Evolutionary conservation across 768 basidiomycete genomes (phyloP).

Genomic region (Pseudohyphozyma bogoriensis): DNA sequence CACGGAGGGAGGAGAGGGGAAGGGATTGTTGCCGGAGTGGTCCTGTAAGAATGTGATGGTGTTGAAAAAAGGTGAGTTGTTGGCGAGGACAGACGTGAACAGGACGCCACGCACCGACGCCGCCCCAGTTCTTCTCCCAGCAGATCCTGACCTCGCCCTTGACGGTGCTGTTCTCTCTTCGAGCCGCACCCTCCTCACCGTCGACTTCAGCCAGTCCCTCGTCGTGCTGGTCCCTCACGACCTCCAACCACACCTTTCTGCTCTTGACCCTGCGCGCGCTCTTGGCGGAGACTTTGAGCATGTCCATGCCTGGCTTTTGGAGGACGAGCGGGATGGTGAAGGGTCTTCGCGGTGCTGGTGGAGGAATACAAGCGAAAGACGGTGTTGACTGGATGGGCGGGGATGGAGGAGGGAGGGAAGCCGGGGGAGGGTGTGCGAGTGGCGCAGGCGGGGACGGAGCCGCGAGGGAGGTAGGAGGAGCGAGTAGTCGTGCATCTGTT

Average conservation of each 20-base stretch:
- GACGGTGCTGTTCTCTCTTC: conserved; percentile 1
- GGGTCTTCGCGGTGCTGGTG: background rate
- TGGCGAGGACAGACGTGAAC: background rate
- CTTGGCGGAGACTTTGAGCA: conserved; percentile 29
- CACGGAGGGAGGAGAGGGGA: conserved; percentile 17
- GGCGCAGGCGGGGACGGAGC: too few species aligned
- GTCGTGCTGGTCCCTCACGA: conserved; percentile 5
- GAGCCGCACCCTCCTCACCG: conserved; percentile 7
- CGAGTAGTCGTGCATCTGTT: too few species aligned
- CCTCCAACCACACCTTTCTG: conserved; percentile 21
- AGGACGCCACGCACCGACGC: background rate
- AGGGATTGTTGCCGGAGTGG: conserved; percentile 7
- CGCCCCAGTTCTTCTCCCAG: conserved; percentile 26
- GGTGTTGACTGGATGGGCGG: too few species aligned
- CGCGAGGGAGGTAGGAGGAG: too few species aligned
- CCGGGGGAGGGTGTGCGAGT: background rate
- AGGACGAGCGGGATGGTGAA: conserved; percentile 18
- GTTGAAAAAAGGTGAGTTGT: background rate
- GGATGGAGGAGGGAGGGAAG: background rate
- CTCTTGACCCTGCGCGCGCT: conserved; percentile 22
- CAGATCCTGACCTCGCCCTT: conserved; percentile 23
- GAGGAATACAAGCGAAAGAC: too few species aligned
- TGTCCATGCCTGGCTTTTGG: conserved; percentile 20
- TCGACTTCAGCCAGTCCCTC: conserved; percentile 6
- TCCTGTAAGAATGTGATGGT: background rate